Conservation (phyloP, 2,329 filamentous ascomycete genomes). For the Hypoxylon sp. region DNA sequence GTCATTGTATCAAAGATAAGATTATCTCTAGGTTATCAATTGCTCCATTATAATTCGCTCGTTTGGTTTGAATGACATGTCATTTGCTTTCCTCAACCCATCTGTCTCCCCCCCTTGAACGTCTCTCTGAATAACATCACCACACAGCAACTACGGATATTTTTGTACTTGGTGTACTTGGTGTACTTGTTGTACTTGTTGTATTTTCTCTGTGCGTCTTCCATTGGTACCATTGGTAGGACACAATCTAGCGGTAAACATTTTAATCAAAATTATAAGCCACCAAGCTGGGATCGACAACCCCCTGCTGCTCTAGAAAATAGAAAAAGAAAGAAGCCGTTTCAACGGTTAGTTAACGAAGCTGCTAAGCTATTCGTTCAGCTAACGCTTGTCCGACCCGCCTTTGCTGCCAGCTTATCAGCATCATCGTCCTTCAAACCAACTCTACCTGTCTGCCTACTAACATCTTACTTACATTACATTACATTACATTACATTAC, state of each 20-base stretch:
- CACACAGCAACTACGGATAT: conserved; percentile 13
- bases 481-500: too few species aligned
- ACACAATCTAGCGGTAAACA: conserved; percentile 15
- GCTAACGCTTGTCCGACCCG: conserved; percentile 17
- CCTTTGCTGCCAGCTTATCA: conserved; percentile 19
- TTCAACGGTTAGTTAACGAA: conserved; percentile 9
- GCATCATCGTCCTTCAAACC: conserved; percentile 6
- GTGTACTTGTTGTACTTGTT: too few species aligned
- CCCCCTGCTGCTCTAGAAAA: neutral
- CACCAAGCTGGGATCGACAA: too few species aligned
- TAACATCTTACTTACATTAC: too few species aligned
- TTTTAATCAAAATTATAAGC: too few species aligned
- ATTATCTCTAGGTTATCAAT: conserved; percentile 43
- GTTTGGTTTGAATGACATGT: conserved; percentile 39
- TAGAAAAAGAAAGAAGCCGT: conserved; percentile 5
- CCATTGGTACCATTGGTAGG: conserved; percentile 13
- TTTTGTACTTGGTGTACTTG: too few species aligned
- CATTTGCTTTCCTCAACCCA: conserved; percentile 24
- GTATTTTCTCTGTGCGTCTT: conserved; percentile 21
- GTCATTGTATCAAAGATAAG: conserved; percentile 46
- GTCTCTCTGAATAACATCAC: conserved; percentile 25
- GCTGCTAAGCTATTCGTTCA: conserved; percentile 12
- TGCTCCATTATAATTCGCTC: conserved; percentile 42
- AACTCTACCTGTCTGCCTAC: too few species aligned
- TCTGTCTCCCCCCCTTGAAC: conserved; percentile 8